Evolutionary conservation across 2,329 filamentous ascomycete species (phyloP).

Genomic region (Chalaropsis ovoidea): DNA sequence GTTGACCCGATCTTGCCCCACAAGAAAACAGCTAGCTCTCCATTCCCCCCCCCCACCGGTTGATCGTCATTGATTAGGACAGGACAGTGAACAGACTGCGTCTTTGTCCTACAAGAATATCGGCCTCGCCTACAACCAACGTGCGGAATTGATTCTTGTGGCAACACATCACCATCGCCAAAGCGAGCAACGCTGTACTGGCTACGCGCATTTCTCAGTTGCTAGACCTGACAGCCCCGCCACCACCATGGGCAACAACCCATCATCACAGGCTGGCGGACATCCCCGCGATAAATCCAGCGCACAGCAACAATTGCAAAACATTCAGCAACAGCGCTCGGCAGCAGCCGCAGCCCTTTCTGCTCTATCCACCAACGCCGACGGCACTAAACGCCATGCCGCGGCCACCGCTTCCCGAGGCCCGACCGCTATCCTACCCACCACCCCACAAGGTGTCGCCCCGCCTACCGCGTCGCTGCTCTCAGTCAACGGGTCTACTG

Average conservation of each 20-base stretch:
- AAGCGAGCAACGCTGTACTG: neutral
- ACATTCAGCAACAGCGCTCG: conserved; percentile 7
- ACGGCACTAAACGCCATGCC: neutral
- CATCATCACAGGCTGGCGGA: conserved; percentile 8
- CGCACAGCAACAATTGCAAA: conserved; percentile 5
- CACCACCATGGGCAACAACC: conserved; percentile 13
- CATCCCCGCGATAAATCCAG: conserved; percentile 2
- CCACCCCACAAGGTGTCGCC: conserved; percentile 46
- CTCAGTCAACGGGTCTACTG: conserved; percentile 49
- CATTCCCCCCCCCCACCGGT: neutral
- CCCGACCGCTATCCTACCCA: conserved; percentile 35
- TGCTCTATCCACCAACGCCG: conserved; percentile 1
- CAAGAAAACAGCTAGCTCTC: neutral
- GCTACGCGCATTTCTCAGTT: neutral
- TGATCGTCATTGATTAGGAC: conserved; percentile 3
- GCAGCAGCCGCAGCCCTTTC: conserved; percentile 1
- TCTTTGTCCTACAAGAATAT: neutral
- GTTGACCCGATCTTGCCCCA: neutral
- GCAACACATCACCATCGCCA: neutral
- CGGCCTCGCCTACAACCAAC: neutral
- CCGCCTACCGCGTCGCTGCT: conserved; percentile 53
- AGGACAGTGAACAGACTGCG: conserved; percentile 3
- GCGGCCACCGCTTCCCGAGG: neutral
- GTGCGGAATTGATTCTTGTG: neutral
- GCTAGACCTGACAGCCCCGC: neutral